These are phyloP conservation scores for Saprolegnia diclina DNA, from an alignment of 352 stramenopile genomes.

Conservation along the genomic window DNA sequence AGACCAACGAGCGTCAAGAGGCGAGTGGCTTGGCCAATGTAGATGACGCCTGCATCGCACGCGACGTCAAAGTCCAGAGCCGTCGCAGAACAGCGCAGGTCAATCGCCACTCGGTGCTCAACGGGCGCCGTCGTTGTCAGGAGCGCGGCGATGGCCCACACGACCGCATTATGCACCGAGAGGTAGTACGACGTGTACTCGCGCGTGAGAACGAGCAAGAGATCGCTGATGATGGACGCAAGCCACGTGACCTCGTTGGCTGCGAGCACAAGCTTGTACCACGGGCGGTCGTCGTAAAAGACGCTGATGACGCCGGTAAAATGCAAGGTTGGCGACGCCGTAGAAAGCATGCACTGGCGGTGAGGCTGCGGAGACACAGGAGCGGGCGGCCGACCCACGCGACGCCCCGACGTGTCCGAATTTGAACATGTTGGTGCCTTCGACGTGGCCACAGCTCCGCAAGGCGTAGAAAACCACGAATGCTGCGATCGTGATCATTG, in stretches of 20 bases:
- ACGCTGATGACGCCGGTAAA: background rate
- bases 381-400: conserved; percentile 13
- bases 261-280: conserved; percentile 13
- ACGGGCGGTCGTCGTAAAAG: background rate
- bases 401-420: conserved; percentile 3
- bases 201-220: conserved; percentile 6
- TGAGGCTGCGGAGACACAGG: conserved; percentile 1
- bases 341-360: background rate
- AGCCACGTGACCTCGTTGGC: conserved; percentile 27
- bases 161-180: background rate
- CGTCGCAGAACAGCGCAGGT: background rate
- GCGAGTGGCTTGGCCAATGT: conserved; percentile 9
- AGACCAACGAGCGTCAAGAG: conserved; percentile 5
- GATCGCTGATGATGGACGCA: conserved; percentile 8
- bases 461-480: conserved; percentile 10
- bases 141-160: conserved; percentile 1
- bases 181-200: conserved; percentile 17
- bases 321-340: background rate
- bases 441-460: conserved; percentile 7
- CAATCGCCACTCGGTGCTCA: background rate
- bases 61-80: conserved; percentile 13
- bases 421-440: conserved; percentile 12
- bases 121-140: background rate
- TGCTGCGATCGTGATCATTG: background rate
- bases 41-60: conserved; percentile 1